Evolutionary conservation across 2,329 filamentous ascomycete genomes (phyloP).

Genomic region (Septoria linicola): DNA sequence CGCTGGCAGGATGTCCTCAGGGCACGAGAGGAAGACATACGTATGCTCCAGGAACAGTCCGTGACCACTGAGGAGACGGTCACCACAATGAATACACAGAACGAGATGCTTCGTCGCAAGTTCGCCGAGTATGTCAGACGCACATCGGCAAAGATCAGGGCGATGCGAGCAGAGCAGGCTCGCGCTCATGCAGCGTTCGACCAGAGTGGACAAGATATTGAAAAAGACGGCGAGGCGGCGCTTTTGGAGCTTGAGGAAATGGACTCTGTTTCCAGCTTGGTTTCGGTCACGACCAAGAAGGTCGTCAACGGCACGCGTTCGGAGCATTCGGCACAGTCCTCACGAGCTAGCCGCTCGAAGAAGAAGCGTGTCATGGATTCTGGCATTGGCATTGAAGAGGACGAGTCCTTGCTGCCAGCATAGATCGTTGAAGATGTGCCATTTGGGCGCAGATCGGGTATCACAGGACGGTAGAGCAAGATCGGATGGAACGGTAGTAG

Average conservation of each 20-base stretch:
- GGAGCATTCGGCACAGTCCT: not conserved
- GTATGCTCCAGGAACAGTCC: conserved; percentile 31
- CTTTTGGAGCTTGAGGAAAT: conserved; percentile 31
- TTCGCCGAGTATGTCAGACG: conserved; percentile 39
- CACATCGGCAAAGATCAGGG: conserved; percentile 36
- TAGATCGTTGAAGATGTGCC: conserved; percentile 1
- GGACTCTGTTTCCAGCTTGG: conserved; percentile 26
- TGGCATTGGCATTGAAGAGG: conserved; percentile 30
- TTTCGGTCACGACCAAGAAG: conserved; percentile 17
- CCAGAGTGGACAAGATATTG: conserved; percentile 26
- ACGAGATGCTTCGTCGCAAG: conserved; percentile 31
- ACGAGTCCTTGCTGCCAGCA: conserved; percentile 16
- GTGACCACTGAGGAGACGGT: conserved; percentile 30
- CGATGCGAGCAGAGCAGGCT: conserved; percentile 35
- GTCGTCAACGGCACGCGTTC: not conserved
- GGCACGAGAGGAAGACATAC: conserved; percentile 42
- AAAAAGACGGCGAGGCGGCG: conserved; percentile 26
- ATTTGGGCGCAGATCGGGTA: too few relatives aligned
- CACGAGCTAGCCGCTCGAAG: conserved; percentile 1
- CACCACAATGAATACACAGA: conserved; percentile 29
- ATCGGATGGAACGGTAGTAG: too few relatives aligned
- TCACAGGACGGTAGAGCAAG: too few relatives aligned
- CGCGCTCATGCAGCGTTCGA: conserved; percentile 29
- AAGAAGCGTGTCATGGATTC: conserved; percentile 31
- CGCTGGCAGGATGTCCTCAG: conserved; percentile 43